Evolutionary conservation across 495 filamentous ascomycete genomes (phyloP).

Genomic region (Penicillium fimorum): DNA sequence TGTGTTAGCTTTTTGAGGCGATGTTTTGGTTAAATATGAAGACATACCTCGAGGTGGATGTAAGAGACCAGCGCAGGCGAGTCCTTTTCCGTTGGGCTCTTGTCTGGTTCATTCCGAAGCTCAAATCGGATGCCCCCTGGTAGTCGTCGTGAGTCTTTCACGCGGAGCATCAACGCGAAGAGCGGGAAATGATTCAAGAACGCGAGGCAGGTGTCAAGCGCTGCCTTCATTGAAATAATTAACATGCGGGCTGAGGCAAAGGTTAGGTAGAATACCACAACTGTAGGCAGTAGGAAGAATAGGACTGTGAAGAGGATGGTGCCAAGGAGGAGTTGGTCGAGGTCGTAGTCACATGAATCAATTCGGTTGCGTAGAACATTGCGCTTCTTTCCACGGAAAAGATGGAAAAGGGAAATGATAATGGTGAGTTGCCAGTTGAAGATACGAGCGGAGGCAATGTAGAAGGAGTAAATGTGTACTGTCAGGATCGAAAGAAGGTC

Average conservation of each 20-base stretch:
- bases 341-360: slow-evolving; percentile 97
- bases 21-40: neutral
- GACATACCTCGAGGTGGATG: slow-evolving; percentile 71
- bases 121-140: slow-evolving; percentile 94
- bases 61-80: slow-evolving; percentile 60
- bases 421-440: slow-evolving; percentile 98
- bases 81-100: slow-evolving; percentile 15
- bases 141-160: slow-evolving; percentile 88
- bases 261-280: slow-evolving; percentile 93
- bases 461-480: slow-evolving; percentile 96
- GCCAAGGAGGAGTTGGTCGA: slow-evolving; percentile 94
- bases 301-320: slow-evolving; percentile 96
- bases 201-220: slow-evolving; percentile 84
- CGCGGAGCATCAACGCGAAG: slow-evolving; percentile 92
- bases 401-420: slow-evolving; percentile 92
- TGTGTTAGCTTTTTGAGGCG: slow-evolving; percentile 8
- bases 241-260: slow-evolving; percentile 93
- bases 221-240: slow-evolving; percentile 88
- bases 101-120: slow-evolving; percentile 60
- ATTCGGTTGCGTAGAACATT: slow-evolving; percentile 97
- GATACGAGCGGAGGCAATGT: slow-evolving; percentile 92
- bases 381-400: slow-evolving; percentile 96
- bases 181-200: slow-evolving; percentile 98
- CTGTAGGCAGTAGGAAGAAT: slow-evolving; percentile 92
- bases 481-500: slow-evolving; percentile 91